Evolutionary conservation across 106 monocot species (phyloP).

Genomic region (Dendrobium catenatum): DNA sequence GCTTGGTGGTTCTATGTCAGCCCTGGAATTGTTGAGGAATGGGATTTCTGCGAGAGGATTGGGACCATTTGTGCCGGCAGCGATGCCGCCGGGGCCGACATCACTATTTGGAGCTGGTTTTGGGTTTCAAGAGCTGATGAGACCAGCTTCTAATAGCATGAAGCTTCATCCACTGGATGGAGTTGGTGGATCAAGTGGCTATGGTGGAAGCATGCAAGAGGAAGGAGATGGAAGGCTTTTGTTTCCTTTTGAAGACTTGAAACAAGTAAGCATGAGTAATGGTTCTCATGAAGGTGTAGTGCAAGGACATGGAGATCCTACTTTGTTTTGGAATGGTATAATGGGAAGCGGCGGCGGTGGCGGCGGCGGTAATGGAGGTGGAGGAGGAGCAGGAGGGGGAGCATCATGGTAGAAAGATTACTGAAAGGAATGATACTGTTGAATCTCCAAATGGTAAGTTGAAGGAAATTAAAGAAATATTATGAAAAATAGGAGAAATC

Average conservation of each 20-base stretch:
- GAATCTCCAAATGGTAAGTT: neutral
- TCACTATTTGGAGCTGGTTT: neutral
- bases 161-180: neutral
- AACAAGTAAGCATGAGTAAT: constrained; percentile 16
- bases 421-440: neutral
- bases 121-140: constrained; percentile 5
- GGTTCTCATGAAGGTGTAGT: constrained; percentile 13
- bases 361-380: neutral
- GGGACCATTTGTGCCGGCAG: neutral
- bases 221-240: constrained; percentile 7
- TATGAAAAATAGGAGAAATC: neutral
- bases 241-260: constrained; percentile 23
- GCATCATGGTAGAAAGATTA: neutral
- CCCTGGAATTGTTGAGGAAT: neutral
- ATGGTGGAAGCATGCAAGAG: neutral
- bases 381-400: neutral
- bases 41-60: neutral
- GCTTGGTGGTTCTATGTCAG: neutral
- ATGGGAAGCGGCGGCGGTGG: constrained; percentile 26
- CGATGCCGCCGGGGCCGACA: neutral
- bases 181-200: neutral
- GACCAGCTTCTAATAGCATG: neutral
- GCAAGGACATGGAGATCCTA: constrained; percentile 29
- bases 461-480: neutral
- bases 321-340: constrained; percentile 42